phyloP scores from a whole-genome alignment of 2,329 filamentous ascomycete species.

The Pestalotiopsis sp. region DNA sequence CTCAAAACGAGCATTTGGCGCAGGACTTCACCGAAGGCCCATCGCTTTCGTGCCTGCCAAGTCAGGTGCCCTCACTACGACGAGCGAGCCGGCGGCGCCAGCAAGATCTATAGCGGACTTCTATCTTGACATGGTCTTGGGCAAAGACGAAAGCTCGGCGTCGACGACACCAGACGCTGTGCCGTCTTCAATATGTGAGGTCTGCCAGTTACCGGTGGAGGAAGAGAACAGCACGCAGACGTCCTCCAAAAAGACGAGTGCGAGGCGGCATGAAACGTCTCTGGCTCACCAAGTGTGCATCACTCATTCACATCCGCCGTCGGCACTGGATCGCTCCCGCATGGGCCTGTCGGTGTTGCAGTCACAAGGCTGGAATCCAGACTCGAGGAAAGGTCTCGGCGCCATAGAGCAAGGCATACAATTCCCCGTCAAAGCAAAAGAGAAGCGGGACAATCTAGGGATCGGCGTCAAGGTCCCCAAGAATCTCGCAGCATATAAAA shows the following conservation, averaged over 20 bases:
- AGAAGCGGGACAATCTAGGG: slow-evolving; percentile 76
- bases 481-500: slow-evolving; percentile 39
- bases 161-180: slow-evolving; percentile 16
- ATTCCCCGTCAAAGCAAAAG: slow-evolving; percentile 71
- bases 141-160: slow-evolving; percentile 35
- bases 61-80: slow-evolving; percentile 35
- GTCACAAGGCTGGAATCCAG: slow-evolving; percentile 74
- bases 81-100: slow-evolving; percentile 24
- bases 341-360: slow-evolving; percentile 71
- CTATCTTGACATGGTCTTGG: slow-evolving; percentile 70
- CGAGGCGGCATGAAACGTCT: slow-evolving; percentile 55
- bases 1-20: slow-evolving; percentile 55
- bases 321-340: slow-evolving; percentile 68
- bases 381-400: slow-evolving; percentile 73
- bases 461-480: slow-evolving; percentile 60
- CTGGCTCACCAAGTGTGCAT: slow-evolving; percentile 74
- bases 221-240: slow-evolving; percentile 14
- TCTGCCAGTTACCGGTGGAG: slow-evolving; percentile 62
- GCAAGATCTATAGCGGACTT: slow-evolving; percentile 52
- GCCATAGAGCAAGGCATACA: slow-evolving; percentile 71
- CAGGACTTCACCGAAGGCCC: slow-evolving; percentile 54
- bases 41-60: slow-evolving; percentile 62
- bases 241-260: slow-evolving; percentile 15
- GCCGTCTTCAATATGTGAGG: slow-evolving; percentile 47
- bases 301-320: slow-evolving; percentile 71